Evolutionary conservation across 257 asterid genomes (phyloP).

Genomic region (Petrea volubilis): DNA sequence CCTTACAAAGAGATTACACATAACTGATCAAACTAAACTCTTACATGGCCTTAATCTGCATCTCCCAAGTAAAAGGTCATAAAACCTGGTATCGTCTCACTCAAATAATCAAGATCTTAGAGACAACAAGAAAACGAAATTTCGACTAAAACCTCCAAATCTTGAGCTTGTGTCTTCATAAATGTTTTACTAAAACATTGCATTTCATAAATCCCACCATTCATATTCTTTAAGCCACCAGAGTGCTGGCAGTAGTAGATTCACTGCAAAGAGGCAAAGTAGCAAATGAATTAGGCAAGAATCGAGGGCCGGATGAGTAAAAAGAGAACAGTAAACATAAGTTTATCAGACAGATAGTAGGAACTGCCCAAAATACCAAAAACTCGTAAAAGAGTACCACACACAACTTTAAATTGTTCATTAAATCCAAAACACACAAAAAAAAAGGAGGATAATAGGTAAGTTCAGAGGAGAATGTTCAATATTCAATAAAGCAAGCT

Average conservation of each 20-base stretch:
- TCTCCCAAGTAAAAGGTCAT: too few relatives aligned
- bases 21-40: too few relatives aligned
- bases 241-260: conserved; percentile 55
- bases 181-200: conserved; percentile 7
- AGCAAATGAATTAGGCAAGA: background rate
- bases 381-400: too few relatives aligned
- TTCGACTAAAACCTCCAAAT: background rate
- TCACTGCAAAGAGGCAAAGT: conserved; percentile 34
- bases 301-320: too few relatives aligned
- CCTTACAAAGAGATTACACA: too few relatives aligned
- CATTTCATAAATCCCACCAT: background rate
- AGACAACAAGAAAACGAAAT: too few relatives aligned
- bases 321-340: background rate
- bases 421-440: background rate
- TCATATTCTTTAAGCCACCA: conserved; percentile 33
- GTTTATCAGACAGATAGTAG: background rate
- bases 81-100: too few relatives aligned
- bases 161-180: too few relatives aligned
- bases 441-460: background rate
- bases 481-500: background rate
- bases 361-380: background rate
- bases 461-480: too few relatives aligned
- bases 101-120: too few relatives aligned
- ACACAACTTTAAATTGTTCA: too few relatives aligned
- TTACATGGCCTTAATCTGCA: too few relatives aligned